phyloP scores from a whole-genome alignment of 192 early-diverging fungal species.

The Umbelopsis sp. region DNA sequence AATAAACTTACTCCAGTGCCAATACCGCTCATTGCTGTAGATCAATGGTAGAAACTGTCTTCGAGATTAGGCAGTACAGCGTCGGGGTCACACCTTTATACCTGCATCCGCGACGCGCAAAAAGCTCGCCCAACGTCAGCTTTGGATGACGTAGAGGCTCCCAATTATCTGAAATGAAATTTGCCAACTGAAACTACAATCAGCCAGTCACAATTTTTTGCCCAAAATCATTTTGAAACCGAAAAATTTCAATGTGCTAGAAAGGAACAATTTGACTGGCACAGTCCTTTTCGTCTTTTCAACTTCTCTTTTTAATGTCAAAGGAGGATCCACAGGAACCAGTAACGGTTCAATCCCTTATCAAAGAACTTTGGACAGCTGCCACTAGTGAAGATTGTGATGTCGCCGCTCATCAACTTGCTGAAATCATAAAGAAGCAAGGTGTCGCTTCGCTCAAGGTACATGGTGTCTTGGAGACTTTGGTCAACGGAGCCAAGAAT shows the following conservation, averaged over 20 bases:
- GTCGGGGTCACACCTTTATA: constrained; percentile 7
- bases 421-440: constrained; percentile 44
- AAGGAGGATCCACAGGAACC: background rate
- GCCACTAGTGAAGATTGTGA: constrained; percentile 55
- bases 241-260: constrained; percentile 3
- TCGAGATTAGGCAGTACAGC: background rate
- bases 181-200: background rate
- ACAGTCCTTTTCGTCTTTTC: background rate
- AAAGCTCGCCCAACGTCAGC: constrained; percentile 13
- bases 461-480: constrained; percentile 54
- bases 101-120: constrained; percentile 6
- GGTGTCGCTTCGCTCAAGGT: constrained; percentile 59
- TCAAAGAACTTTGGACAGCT: constrained; percentile 45
- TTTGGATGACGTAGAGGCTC: background rate
- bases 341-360: constrained; percentile 25
- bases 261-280: background rate
- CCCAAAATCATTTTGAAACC: constrained; percentile 6
- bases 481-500: constrained; percentile 60
- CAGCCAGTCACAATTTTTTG: background rate
- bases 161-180: background rate
- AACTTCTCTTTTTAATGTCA: background rate
- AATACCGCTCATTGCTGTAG: constrained; percentile 77
- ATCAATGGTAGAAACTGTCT: constrained; percentile 13
- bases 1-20: constrained; percentile 79
- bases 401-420: constrained; percentile 45